Base-by-base conservation (phyloP, 2,329 filamentous ascomycete genomes). In the Ceratocystis huliohia region DNA sequence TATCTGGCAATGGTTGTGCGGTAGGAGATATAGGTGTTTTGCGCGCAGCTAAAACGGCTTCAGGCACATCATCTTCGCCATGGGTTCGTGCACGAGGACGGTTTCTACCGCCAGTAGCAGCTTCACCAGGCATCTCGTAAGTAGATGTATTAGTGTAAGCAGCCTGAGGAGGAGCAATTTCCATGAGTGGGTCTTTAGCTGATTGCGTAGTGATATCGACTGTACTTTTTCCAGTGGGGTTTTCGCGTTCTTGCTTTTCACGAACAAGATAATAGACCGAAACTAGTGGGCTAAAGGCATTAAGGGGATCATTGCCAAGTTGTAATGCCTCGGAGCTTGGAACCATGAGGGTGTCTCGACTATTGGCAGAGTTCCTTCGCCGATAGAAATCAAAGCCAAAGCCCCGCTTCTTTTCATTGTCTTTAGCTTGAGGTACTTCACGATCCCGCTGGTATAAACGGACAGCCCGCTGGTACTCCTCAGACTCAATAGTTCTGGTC, bases 321-420 rank as follows among this genome's bases (percentile, higher is more conserved):
- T 90, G 86, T 20, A 97, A 80, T 3, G 88, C 89, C 74, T 99
- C 94, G 1, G 86, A 84, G 64, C 93, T 97, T n/a, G 89, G 87
- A 1, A 86, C 87, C 4, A 82, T 84, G 69, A 99, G 78, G 2
- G 91, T 96, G 73, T 97, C 94, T 70, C 89, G 85, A 75, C 94
- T 97, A 65, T 84, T 90, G 53, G 86, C 87, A 0, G 93, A 97
- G 73, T 92, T 96, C 68, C 92, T 84, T 70, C 94, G 83, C 77
- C 96, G 96, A 78, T 97, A 99, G 73, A 99, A 97, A 73, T 96
- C 93, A 71, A 97, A 96, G 4, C 83, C 84, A 70, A 96, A 93
- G 8, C 90, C 89, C 66, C 93, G 85, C 73, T 85, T 88, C 78
- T 91, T 95, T 76, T 96, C 91, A n/a, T 81, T 78, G 17, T 87